phyloP scores from a whole-genome alignment of 208 protist species.

The Naegleria fowleri region DNA sequence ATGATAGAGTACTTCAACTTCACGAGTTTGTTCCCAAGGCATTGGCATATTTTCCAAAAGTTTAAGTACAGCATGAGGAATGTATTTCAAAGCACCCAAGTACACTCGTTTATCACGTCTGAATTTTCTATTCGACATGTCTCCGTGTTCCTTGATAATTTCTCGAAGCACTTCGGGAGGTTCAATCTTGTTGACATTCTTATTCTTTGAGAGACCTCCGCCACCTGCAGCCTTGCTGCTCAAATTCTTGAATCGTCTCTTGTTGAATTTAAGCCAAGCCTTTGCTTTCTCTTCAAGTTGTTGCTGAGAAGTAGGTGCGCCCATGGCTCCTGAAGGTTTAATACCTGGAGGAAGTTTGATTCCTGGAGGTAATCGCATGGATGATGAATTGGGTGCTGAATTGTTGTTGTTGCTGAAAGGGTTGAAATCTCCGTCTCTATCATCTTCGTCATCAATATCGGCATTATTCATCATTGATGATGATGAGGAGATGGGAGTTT shows the following conservation, averaged over 20 bases:
- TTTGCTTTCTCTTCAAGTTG: constrained; percentile 41
- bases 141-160: constrained; percentile 98
- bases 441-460: too few species aligned
- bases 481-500: too few species aligned
- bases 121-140: constrained; percentile 97
- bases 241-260: constrained; percentile 71
- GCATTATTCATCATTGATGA: too few species aligned
- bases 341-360: background rate
- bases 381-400: too few species aligned
- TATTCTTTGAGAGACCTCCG: constrained; percentile 54
- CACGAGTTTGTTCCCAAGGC: constrained; percentile 89
- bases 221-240: constrained; percentile 57
- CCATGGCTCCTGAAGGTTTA: background rate
- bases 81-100: constrained; percentile 97
- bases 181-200: constrained; percentile 17
- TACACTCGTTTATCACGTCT: constrained; percentile 98
- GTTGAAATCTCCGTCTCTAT: too few species aligned
- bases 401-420: too few species aligned
- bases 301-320: background rate
- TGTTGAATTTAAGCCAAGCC: constrained; percentile 79
- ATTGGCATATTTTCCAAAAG: constrained; percentile 99
- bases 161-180: constrained; percentile 98
- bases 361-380: background rate
- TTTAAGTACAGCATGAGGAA: constrained; percentile 99
- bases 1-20: constrained; percentile 98